These are phyloP conservation scores for Piloderma croceum DNA, from an alignment of 768 basidiomycete species.

Conservation along the genomic window DNA sequence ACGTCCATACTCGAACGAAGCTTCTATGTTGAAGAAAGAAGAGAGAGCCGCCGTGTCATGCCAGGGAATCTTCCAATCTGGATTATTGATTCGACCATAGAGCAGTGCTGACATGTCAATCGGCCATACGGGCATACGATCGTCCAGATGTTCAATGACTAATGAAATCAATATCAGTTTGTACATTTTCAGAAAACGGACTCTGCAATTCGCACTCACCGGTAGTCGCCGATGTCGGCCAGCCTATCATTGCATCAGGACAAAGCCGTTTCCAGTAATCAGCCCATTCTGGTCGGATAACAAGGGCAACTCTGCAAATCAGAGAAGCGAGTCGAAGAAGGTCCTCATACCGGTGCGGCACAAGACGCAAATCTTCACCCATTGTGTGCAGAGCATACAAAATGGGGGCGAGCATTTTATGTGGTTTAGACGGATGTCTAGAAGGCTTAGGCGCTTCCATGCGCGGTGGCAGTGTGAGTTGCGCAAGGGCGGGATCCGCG, in stretches of 20 bases:
- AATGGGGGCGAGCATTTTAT: conserved; percentile 48
- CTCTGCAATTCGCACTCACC: conserved; percentile 37
- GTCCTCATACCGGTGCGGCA: conserved; percentile 48
- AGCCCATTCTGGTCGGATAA: conserved; percentile 78
- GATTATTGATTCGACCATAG: conserved; percentile 48
- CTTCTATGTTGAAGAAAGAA: conserved; percentile 43
- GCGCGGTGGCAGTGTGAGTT: conserved; percentile 31
- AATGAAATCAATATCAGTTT: conserved; percentile 6
- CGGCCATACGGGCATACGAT: conserved; percentile 71
- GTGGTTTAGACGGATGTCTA: conserved; percentile 27
- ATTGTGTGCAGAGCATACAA: conserved; percentile 76
- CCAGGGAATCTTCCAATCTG: conserved; percentile 59
- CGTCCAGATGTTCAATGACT: conserved; percentile 53
- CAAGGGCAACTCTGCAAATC: conserved; percentile 55
- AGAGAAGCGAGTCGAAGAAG: conserved; percentile 55
- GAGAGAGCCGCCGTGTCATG: conserved; percentile 33
- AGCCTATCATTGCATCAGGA: conserved; percentile 53
- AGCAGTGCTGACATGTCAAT: conserved; percentile 71
- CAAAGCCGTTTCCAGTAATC: conserved; percentile 89
- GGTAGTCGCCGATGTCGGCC: conserved; percentile 47
- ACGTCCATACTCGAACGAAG: conserved; percentile 57
- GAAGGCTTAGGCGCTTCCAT: conserved; percentile 3
- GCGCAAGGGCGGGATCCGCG: conserved; percentile 54
- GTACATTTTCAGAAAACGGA: conserved; percentile 9
- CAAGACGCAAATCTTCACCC: conserved; percentile 62